phyloP scores from a whole-genome alignment of 305 asterid genomes.

The Fraxinus greggii region DNA sequence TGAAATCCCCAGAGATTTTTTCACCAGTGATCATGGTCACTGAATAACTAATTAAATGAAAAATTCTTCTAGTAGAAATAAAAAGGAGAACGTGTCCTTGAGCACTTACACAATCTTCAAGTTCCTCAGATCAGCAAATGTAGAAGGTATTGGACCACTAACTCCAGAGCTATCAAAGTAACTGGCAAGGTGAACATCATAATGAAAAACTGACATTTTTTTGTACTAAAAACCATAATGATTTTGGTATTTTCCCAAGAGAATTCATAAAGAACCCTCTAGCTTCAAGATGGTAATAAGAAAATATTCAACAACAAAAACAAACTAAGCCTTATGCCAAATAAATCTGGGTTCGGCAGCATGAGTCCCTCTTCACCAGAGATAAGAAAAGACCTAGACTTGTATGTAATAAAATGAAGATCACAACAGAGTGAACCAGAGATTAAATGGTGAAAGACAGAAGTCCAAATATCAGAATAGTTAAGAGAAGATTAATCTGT shows the following conservation, averaged over 20 bases:
- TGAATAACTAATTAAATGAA: background rate
- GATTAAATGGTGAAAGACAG: background rate
- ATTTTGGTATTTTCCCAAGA: background rate
- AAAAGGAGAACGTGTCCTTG: background rate
- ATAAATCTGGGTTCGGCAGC: background rate
- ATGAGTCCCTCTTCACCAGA: background rate
- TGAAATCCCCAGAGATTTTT: slow-evolving; percentile 25
- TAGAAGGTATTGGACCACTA: slow-evolving; percentile 58
- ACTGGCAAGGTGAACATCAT: slow-evolving; percentile 35
- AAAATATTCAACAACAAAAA: background rate
- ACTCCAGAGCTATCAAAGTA: slow-evolving; percentile 64
- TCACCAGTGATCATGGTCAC: slow-evolving; percentile 9
- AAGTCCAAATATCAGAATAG: background rate
- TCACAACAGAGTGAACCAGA: background rate
- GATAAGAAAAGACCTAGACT: background rate
- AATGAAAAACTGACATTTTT: background rate
- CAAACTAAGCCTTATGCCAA: background rate
- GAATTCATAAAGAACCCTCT: background rate
- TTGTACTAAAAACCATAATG: background rate
- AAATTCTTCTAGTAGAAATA: background rate
- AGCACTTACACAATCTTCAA: slow-evolving; percentile 47
- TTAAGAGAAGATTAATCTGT: background rate
- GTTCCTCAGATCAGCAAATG: slow-evolving; percentile 48
- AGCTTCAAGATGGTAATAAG: background rate
- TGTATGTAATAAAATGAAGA: background rate